Percentiles rank a stretch among this genome's conserved stretches.
phyloP scores from a whole-genome alignment of 352 stramenopile genomes.

The Pilasporangium apinafurcum region DNA sequence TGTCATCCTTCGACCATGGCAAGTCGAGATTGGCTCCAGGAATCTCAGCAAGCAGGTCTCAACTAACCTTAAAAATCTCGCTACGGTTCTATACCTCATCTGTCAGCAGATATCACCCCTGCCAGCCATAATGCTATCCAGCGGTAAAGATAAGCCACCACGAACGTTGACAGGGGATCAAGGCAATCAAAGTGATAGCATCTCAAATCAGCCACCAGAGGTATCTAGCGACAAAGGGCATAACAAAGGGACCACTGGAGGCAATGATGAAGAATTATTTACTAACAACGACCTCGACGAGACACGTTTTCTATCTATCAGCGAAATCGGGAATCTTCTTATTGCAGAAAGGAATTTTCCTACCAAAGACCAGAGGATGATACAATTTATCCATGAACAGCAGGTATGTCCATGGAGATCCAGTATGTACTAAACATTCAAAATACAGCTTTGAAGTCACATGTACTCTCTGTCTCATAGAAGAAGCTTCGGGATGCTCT shows the following conservation, averaged over 20 bases:
- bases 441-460: too few relatives aligned
- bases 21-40: conserved; percentile 23
- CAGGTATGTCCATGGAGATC: conserved; percentile 3
- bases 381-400: conserved; percentile 20
- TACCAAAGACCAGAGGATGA: conserved; percentile 10
- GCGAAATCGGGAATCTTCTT: conserved; percentile 19
- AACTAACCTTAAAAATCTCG: conserved; percentile 37
- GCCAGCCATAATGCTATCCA: conserved; percentile 8
- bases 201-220: neutral
- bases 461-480: conserved; percentile 1
- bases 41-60: conserved; percentile 14
- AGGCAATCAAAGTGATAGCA: neutral
- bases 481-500: conserved; percentile 1
- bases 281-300: neutral
- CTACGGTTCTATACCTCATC: conserved; percentile 50
- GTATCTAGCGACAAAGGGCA: too few relatives aligned
- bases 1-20: conserved; percentile 46
- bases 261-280: neutral
- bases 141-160: too few relatives aligned
- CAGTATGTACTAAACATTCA: conserved; percentile 8
- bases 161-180: too few relatives aligned
- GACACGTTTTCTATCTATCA: conserved; percentile 16
- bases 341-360: conserved; percentile 22
- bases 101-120: conserved; percentile 30
- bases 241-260: neutral